phyloP scores from a whole-genome alignment of 1,284 basidiomycete genomes.

The Prillingera fragicola region DNA sequence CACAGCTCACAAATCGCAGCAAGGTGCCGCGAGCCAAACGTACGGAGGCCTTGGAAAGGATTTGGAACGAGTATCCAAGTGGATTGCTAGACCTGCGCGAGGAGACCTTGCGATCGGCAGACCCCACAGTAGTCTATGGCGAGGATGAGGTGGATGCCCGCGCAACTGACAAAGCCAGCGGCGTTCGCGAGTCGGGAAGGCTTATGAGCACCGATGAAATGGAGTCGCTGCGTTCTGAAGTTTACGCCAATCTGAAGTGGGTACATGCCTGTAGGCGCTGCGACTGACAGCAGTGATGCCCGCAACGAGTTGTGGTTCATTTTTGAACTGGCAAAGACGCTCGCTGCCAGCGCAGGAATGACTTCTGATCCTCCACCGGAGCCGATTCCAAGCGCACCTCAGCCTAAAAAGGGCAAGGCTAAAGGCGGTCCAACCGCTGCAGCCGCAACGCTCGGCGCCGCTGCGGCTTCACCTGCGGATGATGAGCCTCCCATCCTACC shows the following conservation, averaged over 20 bases:
- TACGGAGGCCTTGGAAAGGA: conserved; percentile 30
- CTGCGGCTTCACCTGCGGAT: background rate
- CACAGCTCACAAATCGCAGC: background rate
- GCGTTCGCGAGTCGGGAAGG: conserved; percentile 13
- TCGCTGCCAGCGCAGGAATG: conserved; percentile 22
- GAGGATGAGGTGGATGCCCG: conserved; percentile 8
- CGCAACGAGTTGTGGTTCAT: conserved; percentile 45
- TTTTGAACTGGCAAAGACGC: conserved; percentile 39
- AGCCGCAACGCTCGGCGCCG: background rate
- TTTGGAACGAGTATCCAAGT: conserved; percentile 42
- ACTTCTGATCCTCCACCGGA: conserved; percentile 30
- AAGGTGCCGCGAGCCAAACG: conserved; percentile 24
- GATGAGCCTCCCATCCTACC: conserved; percentile 36
- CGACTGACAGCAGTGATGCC: conserved; percentile 24
- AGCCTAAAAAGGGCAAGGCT: conserved; percentile 8
- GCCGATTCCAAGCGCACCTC: conserved; percentile 9
- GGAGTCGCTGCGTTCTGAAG: conserved; percentile 32
- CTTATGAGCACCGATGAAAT: conserved; percentile 37
- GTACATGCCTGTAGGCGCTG: conserved; percentile 3
- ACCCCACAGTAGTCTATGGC: conserved; percentile 13
- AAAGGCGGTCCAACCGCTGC: background rate
- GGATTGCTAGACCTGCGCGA: conserved; percentile 39
- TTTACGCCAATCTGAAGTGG: conserved; percentile 36
- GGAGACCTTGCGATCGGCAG: conserved; percentile 15
- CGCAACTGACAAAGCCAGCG: conserved; percentile 1